Percentiles rank a stretch among this genome's conserved stretches.
Evolutionary conservation across 805 yeast genomes (phyloP).

Genomic region (Yarrowia sp.): DNA sequence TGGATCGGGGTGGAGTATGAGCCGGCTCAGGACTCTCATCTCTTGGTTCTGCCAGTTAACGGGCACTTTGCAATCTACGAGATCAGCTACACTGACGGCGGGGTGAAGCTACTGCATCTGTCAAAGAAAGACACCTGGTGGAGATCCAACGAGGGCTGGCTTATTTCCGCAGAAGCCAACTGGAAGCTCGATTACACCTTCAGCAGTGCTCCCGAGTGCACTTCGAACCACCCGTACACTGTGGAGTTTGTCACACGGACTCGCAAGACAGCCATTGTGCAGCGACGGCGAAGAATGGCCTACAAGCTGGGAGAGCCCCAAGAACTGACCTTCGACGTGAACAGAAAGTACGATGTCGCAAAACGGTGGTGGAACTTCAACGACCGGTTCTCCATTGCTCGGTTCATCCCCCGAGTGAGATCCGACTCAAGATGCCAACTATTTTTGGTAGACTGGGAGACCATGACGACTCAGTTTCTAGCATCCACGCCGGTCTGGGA

Average conservation of each 20-base stretch:
- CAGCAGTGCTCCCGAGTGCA: background rate
- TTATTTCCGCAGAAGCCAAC: background rate
- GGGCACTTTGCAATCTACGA: slow-evolving; percentile 1
- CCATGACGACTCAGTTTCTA: background rate
- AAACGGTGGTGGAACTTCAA: slow-evolving; percentile 20
- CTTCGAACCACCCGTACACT: background rate
- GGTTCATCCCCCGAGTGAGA: background rate
- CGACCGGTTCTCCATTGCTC: background rate
- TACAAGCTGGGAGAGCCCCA: background rate
- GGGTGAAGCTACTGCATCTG: background rate
- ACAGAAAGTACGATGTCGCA: background rate
- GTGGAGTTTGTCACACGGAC: background rate
- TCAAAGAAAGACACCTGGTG: background rate
- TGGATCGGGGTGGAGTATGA: slow-evolving; percentile 11
- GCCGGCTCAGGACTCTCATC: background rate
- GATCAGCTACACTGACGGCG: background rate
- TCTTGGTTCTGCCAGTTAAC: background rate
- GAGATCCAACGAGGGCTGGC: background rate
- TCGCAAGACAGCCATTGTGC: background rate
- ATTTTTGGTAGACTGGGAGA: background rate
- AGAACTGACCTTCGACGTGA: background rate
- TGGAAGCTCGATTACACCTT: slow-evolving; percentile 1
- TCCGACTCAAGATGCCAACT: background rate
- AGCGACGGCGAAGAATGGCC: background rate
- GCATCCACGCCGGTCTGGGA: background rate